Percentiles rank a stretch among this genome's conserved stretches.
These are phyloP conservation scores for Plasmodium sp. DNA, from an alignment of 169 alveolate species.

Conservation along the genomic window DNA sequence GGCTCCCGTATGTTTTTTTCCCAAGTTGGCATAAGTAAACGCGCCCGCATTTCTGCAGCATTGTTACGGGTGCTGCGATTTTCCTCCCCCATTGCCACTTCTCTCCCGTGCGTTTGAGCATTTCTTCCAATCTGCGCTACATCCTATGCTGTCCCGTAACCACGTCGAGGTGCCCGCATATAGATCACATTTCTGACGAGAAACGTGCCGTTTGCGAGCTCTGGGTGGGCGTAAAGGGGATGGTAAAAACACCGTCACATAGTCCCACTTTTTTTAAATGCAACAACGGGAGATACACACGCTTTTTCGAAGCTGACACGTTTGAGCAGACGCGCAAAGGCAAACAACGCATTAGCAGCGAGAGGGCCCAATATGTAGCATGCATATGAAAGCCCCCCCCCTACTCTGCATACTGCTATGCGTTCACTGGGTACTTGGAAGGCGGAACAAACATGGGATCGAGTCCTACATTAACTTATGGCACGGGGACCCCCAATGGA, in stretches of 20 bases:
- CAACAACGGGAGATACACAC: neutral
- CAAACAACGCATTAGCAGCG: neutral
- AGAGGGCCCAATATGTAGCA: slow-evolving; percentile 20
- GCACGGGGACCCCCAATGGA: neutral
- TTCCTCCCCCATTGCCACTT: neutral
- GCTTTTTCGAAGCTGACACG: neutral
- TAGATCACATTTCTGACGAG: neutral
- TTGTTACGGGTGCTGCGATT: neutral
- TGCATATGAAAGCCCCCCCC: neutral
- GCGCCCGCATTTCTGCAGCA: neutral
- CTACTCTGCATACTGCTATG: slow-evolving; percentile 10
- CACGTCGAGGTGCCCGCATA: neutral
- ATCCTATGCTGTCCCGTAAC: neutral
- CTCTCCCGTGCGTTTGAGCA: neutral
- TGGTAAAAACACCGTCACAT: neutral
- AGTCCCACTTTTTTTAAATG: neutral
- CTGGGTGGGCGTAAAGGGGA: neutral
- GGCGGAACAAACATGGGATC: neutral
- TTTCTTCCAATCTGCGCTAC: neutral
- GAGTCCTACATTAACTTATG: neutral
- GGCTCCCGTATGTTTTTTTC: neutral
- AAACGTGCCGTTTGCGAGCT: neutral
- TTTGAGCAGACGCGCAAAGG: neutral
- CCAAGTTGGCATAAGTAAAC: neutral
- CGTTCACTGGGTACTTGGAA: slow-evolving; percentile 3